Base-by-base conservation (phyloP, 805 yeast genomes). In the Millerozyma acaciae region DNA sequence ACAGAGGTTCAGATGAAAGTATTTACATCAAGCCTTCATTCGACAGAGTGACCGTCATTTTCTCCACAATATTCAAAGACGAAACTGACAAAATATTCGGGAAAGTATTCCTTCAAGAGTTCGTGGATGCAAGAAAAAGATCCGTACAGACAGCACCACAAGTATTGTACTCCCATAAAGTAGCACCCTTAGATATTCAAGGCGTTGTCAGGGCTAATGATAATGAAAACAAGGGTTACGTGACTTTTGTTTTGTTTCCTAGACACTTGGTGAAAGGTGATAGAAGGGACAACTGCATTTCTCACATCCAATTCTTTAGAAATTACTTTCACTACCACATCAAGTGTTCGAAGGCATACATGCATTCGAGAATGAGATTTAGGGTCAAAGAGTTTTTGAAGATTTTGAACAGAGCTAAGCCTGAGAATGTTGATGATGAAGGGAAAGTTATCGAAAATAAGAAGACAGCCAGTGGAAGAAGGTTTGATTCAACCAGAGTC, bases 281-380 rank as follows among this genome's bases (percentile, higher is more conserved):
- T 40, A 80, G 84, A 43, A 74, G 86, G 51, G 93, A 93, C 58
- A 84, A 80, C 54, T 83, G 95, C 41, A 85, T 93, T 43, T 80
- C 94, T 22, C 97, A 89, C 59, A 84, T 93, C 52, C 88, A 87
- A 53, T 70, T 86, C 37, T 93, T 93, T 67, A 76, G 99, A 63
- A 94, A 89, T 54, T 93, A 90, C 65, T 93, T 93, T 82, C 99
- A 93, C 61, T 93, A 90, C 63, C 99, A 93, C 57, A 93, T 93
- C 68, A 93, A 93, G 66, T 90, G 97, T 61, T 88, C 96, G 40
- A 93, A 93, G 71, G 97, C 98, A 21, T 93, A 85, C 65, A 80
- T 93, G 81, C 99, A 93, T 62, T 87, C 96, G 32, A 81, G 99
- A 71, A 93, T 93, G 99, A 79, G 99, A 62, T 86, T 72, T 63